A percentile compares a stretch with the other conserved stretches of the same genome.
Evolutionary conservation across 768 basidiomycete genomes (phyloP).

Genomic region (Phanerochaete carnosa): DNA sequence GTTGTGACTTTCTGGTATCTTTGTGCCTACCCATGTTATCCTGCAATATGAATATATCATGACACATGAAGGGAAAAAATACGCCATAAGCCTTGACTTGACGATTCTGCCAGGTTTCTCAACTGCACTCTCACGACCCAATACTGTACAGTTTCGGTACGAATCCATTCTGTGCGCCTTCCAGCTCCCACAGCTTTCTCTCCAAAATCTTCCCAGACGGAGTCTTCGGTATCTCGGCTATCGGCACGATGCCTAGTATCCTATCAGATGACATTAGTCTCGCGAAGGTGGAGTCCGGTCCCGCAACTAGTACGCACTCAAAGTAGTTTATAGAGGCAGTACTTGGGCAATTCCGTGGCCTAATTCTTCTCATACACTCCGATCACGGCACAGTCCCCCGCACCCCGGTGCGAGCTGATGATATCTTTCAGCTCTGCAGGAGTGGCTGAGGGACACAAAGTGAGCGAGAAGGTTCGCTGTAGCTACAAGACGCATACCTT

Average conservation of each 20-base stretch:
- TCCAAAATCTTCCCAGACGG: constrained; percentile 86
- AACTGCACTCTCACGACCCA: too few species aligned
- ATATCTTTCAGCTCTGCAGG: constrained; percentile 83
- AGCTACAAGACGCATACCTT: constrained; percentile 10
- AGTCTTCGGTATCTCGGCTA: constrained; percentile 32
- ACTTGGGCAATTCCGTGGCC: constrained; percentile 71
- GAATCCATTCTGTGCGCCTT: not conserved
- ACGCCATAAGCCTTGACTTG: too few species aligned
- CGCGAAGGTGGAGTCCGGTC: constrained; percentile 6
- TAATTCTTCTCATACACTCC: constrained; percentile 63
- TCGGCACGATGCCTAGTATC: not conserved
- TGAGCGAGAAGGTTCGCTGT: constrained; percentile 14
- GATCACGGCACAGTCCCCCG: constrained; percentile 80
- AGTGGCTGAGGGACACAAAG: constrained; percentile 47
- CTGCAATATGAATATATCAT: too few species aligned
- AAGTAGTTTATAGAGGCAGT: constrained; percentile 36
- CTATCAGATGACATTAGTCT: not conserved
- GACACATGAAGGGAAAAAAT: too few species aligned
- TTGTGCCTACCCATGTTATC: too few species aligned
- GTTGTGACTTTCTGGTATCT: too few species aligned
- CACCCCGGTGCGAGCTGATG: constrained; percentile 65
- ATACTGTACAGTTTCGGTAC: not conserved
- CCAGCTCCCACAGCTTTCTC: constrained; percentile 56
- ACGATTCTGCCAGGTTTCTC: not conserved
- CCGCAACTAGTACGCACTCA: constrained; percentile 33